Base-by-base conservation (phyloP, 768 basidiomycete species). In the Tubosaeta brunneosetosa region DNA sequence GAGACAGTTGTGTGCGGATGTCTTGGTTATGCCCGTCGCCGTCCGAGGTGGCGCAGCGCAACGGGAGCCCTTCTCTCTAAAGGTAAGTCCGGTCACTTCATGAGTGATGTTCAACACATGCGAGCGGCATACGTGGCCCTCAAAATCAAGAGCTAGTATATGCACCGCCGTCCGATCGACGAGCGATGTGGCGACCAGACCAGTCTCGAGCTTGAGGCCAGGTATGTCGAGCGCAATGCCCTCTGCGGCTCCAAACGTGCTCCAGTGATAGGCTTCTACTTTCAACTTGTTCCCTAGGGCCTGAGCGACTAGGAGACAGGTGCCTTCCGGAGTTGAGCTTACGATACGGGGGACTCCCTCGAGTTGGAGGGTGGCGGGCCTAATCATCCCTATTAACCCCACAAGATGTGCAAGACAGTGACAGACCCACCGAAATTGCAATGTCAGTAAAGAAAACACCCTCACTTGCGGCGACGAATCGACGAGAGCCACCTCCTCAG, bases 381-480 rank as follows among this genome's bases (percentile, higher is more conserved):
- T 32, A 32, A 32, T 32, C 31, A 32, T 32, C 31, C 31, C 31
- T 8, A 32, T 32, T 12, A 32, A 12, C 31, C 9, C 8, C 31
- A 32, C 31, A 32, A 32, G 31, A 12, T n/a, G 6, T 16, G 16
- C 6, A 12, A 19, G 45, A 11, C 4, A 3, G 27, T 3, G 10
- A 2, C 4, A 19, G 10, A 54, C 69, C 27, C 29, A 82, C 81
- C 81, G 65, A 50, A 81, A 82, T 43, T 80, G 77, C 50, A 77
- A 71, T 0, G 79, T 77, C 3, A 77, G 65, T 38, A 82, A 56
- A 1, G 82, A 84, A 56, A 74, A 83, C n/a, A 84, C 69, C n/a
- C 82, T 66, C 1, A 71, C 78, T 14, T 72, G 71, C 1, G 66
- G 65, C 4, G 52, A 55, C 1, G 71, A 70, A 51, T 84, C 82